A percentile compares a stretch with the other conserved stretches of the same genome.
Conservation (phyloP, 768 basidiomycete genomes). For the Mycena kentingensis region DNA sequence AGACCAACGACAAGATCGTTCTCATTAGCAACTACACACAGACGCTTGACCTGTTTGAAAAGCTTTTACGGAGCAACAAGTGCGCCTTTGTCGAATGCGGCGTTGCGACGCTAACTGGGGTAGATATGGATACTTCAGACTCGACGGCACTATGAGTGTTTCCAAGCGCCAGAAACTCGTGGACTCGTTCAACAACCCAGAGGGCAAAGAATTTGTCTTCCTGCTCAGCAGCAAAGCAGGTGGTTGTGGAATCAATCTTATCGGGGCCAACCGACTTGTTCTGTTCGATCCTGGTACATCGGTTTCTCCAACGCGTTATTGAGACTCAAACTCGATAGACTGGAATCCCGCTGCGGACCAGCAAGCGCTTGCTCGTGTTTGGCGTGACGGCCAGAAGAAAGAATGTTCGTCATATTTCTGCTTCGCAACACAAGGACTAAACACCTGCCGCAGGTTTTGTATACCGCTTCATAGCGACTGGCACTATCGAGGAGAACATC, state of each 20-base stretch:
- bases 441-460: slow-evolving; percentile 72
- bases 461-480: slow-evolving; percentile 96
- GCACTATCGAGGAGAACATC: slow-evolving; percentile 98
- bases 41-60: slow-evolving; percentile 92
- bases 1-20: slow-evolving; percentile 93
- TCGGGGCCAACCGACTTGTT: slow-evolving; percentile 94
- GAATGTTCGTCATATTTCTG: slow-evolving; percentile 67
- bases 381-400: slow-evolving; percentile 99
- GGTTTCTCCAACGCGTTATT: not conserved
- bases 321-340: slow-evolving; percentile 48
- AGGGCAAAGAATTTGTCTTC: slow-evolving; percentile 93
- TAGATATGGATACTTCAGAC: slow-evolving; percentile 87
- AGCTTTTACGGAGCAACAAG: slow-evolving; percentile 84
- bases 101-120: slow-evolving; percentile 7
- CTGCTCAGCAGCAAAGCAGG: slow-evolving; percentile 94
- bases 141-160: slow-evolving; percentile 95
- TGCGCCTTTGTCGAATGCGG: slow-evolving; percentile 35
- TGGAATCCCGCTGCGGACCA: slow-evolving; percentile 99
- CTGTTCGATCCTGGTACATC: slow-evolving; percentile 85
- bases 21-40: slow-evolving; percentile 97
- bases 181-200: slow-evolving; percentile 93
- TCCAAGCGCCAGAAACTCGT: slow-evolving; percentile 93
- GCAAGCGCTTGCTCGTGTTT: slow-evolving; percentile 96
- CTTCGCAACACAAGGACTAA: not conserved
- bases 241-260: slow-evolving; percentile 95